A percentile compares a stretch with the other conserved stretches of the same genome.
Evolutionary conservation across 2,329 filamentous ascomycete species (phyloP).

Genomic region (Pseudogymnoascus sp.): DNA sequence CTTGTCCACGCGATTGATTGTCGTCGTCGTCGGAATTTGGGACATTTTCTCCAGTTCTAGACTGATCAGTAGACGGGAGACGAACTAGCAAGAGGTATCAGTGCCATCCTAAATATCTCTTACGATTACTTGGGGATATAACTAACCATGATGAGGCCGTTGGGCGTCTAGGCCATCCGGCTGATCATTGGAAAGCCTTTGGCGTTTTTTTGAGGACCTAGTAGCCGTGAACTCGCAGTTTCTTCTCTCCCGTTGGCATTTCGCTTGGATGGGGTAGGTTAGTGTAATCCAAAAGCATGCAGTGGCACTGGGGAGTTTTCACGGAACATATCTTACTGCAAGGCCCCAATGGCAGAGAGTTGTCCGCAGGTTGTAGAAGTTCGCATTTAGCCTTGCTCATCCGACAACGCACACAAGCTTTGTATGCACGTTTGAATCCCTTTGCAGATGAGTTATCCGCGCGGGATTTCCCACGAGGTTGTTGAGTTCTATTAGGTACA

Average conservation of each 20-base stretch:
- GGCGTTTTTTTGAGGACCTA: constrained; percentile 30
- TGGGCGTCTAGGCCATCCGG: not conserved
- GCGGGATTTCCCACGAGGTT: not conserved
- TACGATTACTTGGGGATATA: not conserved
- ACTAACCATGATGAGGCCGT: not conserved
- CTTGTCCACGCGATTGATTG: not conserved
- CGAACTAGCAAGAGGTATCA: not conserved
- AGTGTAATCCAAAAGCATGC: not conserved
- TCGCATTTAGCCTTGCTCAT: constrained; percentile 47
- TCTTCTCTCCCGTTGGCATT: constrained; percentile 44
- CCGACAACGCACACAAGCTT: constrained; percentile 46
- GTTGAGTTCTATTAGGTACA: not conserved
- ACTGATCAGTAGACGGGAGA: not conserved
- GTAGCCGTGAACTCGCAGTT: constrained; percentile 40
- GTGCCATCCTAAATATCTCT: not conserved
- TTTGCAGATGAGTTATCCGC: not conserved
- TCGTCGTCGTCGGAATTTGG: not conserved
- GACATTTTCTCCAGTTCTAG: not conserved
- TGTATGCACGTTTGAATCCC: constrained; percentile 46
- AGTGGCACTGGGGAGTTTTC: not conserved
- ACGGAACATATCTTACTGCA: constrained; percentile 27
- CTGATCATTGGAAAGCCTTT: not conserved
- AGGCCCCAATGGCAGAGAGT: constrained; percentile 33
- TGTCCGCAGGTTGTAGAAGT: constrained; percentile 31
- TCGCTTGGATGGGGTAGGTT: constrained; percentile 17